phyloP scores from a whole-genome alignment of 495 filamentous ascomycete genomes.

The Aspergillus cristatus region DNA sequence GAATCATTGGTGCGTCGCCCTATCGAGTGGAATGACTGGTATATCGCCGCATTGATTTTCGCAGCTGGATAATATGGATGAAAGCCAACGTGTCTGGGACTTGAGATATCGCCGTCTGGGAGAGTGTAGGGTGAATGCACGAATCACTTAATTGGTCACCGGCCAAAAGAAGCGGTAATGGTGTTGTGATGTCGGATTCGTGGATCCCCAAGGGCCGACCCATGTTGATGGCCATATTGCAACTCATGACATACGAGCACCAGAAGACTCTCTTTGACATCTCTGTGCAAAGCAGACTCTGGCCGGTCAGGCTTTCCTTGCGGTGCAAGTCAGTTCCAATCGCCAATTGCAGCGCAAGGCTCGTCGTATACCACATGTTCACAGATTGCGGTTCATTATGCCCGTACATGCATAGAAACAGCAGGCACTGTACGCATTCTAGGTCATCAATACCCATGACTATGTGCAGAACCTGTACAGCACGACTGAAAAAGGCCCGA shows the following conservation, averaged over 20 bases:
- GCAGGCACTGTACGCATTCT: slow-evolving; percentile 6
- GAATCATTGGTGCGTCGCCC: background rate
- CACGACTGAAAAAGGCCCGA: slow-evolving; percentile 1
- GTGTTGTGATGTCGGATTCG: slow-evolving; percentile 3
- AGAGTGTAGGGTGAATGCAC: background rate
- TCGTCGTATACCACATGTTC: slow-evolving; percentile 6
- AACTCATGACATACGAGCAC: slow-evolving; percentile 6
- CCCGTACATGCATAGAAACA: slow-evolving; percentile 8
- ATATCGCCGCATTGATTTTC: slow-evolving; percentile 3
- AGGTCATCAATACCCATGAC: slow-evolving; percentile 3
- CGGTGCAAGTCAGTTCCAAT: slow-evolving; percentile 6
- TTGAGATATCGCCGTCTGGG: background rate
- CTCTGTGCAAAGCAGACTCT: background rate
- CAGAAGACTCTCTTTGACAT: slow-evolving; percentile 6
- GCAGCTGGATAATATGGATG: slow-evolving; percentile 8
- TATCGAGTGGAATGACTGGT: slow-evolving; percentile 3
- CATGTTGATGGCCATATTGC: slow-evolving; percentile 8
- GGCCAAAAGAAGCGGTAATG: slow-evolving; percentile 1
- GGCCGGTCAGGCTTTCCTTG: slow-evolving; percentile 2
- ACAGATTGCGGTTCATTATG: slow-evolving; percentile 7
- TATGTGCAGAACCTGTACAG: background rate
- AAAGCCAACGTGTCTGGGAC: slow-evolving; percentile 4
- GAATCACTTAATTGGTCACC: slow-evolving; percentile 1
- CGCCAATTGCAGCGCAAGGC: slow-evolving; percentile 6
- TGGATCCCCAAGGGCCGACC: slow-evolving; percentile 5